A percentile compares a stretch with the other conserved stretches of the same genome.
phyloP scores from a whole-genome alignment of 176 grass and related monocot genomes.

The Cymbopogon citratus region DNA sequence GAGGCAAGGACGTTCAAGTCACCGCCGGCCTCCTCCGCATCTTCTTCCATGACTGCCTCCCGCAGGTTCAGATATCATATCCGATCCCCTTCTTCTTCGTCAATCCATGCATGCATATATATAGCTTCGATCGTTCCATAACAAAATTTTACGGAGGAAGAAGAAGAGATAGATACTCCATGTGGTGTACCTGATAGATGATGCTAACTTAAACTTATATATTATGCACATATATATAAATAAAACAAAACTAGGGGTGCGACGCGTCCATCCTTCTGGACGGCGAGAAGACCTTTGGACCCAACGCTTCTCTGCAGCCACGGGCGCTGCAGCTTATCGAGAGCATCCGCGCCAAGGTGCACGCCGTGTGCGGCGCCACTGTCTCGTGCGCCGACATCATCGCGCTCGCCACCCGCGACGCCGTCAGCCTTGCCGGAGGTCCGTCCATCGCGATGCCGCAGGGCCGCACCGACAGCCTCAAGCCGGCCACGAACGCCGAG shows the following conservation, averaged over 20 bases:
- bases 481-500: neutral
- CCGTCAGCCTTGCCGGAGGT: slow-evolving; percentile 24
- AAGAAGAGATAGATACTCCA: too few species aligned
- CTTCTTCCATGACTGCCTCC: slow-evolving; percentile 41
- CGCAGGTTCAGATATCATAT: neutral
- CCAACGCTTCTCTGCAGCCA: slow-evolving; percentile 32
- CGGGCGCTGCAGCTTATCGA: slow-evolving; percentile 32
- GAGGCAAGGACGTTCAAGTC: neutral
- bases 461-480: slow-evolving; percentile 16
- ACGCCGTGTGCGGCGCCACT: neutral
- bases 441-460: neutral
- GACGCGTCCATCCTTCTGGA: slow-evolving; percentile 43
- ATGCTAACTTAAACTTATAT: neutral
- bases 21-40: slow-evolving; percentile 34
- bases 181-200: too few species aligned
- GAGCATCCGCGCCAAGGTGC: slow-evolving; percentile 19
- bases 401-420: slow-evolving; percentile 63
- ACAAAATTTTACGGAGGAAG: too few species aligned
- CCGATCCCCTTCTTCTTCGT: too few species aligned
- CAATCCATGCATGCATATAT: too few species aligned
- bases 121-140: too few species aligned
- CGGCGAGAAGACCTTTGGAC: neutral
- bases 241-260: slow-evolving; percentile 16
- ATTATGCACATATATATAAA: neutral
- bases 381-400: slow-evolving; percentile 85